A percentile compares a stretch with the other conserved stretches of the same genome.
phyloP scores from a whole-genome alignment of 1,284 basidiomycete species.

The Ustilago esculenta region DNA sequence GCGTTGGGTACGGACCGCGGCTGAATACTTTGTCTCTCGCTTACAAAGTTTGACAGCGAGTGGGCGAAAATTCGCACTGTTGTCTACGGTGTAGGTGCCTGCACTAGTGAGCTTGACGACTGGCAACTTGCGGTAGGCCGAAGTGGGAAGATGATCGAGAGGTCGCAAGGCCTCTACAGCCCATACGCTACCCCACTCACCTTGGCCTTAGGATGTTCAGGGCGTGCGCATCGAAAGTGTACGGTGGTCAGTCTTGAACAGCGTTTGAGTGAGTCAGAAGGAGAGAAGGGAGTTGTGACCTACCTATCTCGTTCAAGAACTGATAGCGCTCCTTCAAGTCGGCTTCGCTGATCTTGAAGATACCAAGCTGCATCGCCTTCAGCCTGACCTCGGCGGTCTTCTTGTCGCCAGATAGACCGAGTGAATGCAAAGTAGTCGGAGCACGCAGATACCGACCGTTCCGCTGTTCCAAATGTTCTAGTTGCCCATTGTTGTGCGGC shows the following conservation, averaged over 20 bases:
- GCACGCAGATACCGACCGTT: neutral
- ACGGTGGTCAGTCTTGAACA: too few species aligned
- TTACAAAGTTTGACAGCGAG: constrained; percentile 54
- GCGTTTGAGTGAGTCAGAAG: too few species aligned
- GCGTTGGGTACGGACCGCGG: constrained; percentile 42
- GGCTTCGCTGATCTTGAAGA: constrained; percentile 45
- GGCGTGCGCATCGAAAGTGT: too few species aligned
- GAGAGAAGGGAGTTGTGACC: too few species aligned
- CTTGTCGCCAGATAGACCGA: constrained; percentile 2
- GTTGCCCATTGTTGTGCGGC: too few species aligned
- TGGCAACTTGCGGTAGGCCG: constrained; percentile 29
- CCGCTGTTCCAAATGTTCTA: neutral
- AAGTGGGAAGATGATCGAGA: constrained; percentile 34
- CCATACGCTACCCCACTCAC: constrained; percentile 53
- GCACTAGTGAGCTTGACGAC: constrained; percentile 31
- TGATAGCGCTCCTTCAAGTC: constrained; percentile 44
- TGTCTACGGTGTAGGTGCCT: constrained; percentile 32
- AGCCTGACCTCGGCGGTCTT: constrained; percentile 11
- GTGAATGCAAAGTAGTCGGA: neutral
- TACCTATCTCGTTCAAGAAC: constrained; percentile 49
- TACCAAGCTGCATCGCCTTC: constrained; percentile 46
- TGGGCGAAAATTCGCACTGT: constrained; percentile 26
- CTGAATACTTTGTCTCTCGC: constrained; percentile 38
- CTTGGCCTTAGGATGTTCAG: constrained; percentile 29
- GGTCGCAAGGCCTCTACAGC: constrained; percentile 25